These are phyloP conservation scores for Calamus simplicifolius DNA, from an alignment of 176 grass and related monocot genomes.

Conservation along the genomic window DNA sequence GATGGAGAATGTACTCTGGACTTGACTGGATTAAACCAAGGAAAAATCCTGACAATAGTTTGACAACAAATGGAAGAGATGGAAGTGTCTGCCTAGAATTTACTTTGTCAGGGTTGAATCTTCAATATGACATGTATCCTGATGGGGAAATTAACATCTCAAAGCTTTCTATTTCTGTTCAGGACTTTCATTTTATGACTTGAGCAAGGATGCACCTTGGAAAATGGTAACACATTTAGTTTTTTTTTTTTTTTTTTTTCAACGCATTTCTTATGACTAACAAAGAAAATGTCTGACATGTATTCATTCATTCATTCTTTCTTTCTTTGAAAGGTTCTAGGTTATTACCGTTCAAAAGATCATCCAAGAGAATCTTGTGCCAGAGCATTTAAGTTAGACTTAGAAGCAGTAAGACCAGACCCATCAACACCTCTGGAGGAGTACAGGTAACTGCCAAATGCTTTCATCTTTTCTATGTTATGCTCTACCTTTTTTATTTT, in stretches of 20 bases:
- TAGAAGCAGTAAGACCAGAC: conserved; percentile 87
- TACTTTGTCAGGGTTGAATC: conserved; percentile 44
- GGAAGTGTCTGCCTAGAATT: conserved; percentile 57
- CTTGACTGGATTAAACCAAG: conserved; percentile 56
- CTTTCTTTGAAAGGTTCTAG: conserved; percentile 59
- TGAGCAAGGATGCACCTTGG: conserved; percentile 78
- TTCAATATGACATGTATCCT: conserved; percentile 85
- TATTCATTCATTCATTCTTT: neutral
- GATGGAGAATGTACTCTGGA: conserved; percentile 69
- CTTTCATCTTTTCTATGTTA: neutral
- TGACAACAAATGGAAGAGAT: conserved; percentile 49
- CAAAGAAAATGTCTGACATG: no score
- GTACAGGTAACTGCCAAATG: conserved; percentile 49
- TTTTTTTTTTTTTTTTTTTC: no score
- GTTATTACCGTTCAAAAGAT: conserved; percentile 73
- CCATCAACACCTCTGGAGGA: conserved; percentile 83
- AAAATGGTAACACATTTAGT: conserved; percentile 50
- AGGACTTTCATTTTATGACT: conserved; percentile 67
- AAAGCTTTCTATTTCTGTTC: conserved; percentile 52
- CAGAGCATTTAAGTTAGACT: conserved; percentile 68
- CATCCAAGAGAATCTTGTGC: conserved; percentile 85
- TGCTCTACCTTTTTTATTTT: no score
- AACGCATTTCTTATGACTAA: no score
- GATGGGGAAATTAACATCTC: conserved; percentile 70
- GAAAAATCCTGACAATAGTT: conserved; percentile 24